phyloP scores from a whole-genome alignment of 1,284 basidiomycete genomes.

The Baeospora myosura region DNA sequence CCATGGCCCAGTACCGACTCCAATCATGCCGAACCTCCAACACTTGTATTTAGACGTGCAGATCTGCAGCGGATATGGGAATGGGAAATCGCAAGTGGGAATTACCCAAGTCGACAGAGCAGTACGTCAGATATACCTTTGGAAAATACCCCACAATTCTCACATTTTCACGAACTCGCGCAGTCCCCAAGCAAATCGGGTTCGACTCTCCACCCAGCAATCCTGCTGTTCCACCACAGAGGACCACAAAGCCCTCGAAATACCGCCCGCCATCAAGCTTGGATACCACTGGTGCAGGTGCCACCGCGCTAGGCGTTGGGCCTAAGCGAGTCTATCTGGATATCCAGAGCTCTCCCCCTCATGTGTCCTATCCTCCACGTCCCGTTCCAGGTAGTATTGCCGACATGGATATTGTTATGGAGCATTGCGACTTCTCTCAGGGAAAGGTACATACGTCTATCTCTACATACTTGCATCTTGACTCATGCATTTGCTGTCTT shows the following conservation, averaged over 20 bases:
- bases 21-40: slow-evolving; percentile 42
- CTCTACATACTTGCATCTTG: neutral
- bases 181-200: slow-evolving; percentile 51
- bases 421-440: slow-evolving; percentile 64
- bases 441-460: slow-evolving; percentile 41
- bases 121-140: slow-evolving; percentile 35
- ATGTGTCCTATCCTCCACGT: slow-evolving; percentile 55
- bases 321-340: slow-evolving; percentile 56
- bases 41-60: slow-evolving; percentile 52
- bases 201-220: slow-evolving; percentile 42
- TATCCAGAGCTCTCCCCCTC: slow-evolving; percentile 39
- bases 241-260: slow-evolving; percentile 26
- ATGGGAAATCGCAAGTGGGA: slow-evolving; percentile 72
- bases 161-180: too few relatives aligned
- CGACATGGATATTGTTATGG: slow-evolving; percentile 67
- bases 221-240: slow-evolving; percentile 40
- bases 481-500: slow-evolving; percentile 1
- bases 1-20: slow-evolving; percentile 31
- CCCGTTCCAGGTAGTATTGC: slow-evolving; percentile 59
- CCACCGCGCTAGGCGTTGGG: slow-evolving; percentile 43
- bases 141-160: neutral
- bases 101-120: slow-evolving; percentile 54
- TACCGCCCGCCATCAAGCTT: slow-evolving; percentile 24
- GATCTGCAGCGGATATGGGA: slow-evolving; percentile 70
- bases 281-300: slow-evolving; percentile 23